These are phyloP conservation scores for Lipomyces mesembrius DNA, from an alignment of 805 yeast genomes.

Conservation along the genomic window DNA sequence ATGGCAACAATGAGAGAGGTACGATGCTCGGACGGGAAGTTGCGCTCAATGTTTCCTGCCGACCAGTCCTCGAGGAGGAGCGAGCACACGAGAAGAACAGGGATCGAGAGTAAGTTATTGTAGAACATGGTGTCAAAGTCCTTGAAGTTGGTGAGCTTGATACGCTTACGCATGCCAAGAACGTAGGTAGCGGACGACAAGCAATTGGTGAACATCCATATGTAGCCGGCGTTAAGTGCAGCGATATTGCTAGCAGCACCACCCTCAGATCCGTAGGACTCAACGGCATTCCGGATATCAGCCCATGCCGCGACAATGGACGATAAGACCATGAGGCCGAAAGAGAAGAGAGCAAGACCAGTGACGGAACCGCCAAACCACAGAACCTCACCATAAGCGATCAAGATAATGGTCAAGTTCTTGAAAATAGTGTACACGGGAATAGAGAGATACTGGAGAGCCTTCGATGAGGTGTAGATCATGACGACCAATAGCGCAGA, in stretches of 20 bases:
- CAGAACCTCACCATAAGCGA: conserved; percentile 96
- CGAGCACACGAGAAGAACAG: conserved; percentile 78
- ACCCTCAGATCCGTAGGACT: conserved; percentile 46
- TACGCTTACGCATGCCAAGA: conserved; percentile 94
- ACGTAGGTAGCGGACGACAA: conserved; percentile 92
- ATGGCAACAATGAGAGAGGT: conserved; percentile 74
- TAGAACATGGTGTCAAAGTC: conserved; percentile 76
- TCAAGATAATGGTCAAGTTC: conserved; percentile 92
- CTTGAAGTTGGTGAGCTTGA: conserved; percentile 93
- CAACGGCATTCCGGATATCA: conserved; percentile 57
- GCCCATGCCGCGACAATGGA: conserved; percentile 96
- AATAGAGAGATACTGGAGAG: conserved; percentile 84
- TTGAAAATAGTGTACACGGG: conserved; percentile 98
- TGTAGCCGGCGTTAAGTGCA: conserved; percentile 70
- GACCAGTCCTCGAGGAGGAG: conserved; percentile 93
- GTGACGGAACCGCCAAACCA: conserved; percentile 96
- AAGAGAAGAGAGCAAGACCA: conserved; percentile 85
- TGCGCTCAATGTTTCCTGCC: conserved; percentile 67
- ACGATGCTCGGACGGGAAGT: conserved; percentile 78
- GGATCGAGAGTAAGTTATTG: conserved; percentile 92
- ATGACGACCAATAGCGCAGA: conserved; percentile 84
- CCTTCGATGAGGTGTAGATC: conserved; percentile 97
- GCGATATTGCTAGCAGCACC: conserved; percentile 43
- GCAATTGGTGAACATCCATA: conserved; percentile 98
- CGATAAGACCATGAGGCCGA: conserved; percentile 88